Conservation (phyloP, 106 monocot genomes). For the Acorus gramineus region DNA sequence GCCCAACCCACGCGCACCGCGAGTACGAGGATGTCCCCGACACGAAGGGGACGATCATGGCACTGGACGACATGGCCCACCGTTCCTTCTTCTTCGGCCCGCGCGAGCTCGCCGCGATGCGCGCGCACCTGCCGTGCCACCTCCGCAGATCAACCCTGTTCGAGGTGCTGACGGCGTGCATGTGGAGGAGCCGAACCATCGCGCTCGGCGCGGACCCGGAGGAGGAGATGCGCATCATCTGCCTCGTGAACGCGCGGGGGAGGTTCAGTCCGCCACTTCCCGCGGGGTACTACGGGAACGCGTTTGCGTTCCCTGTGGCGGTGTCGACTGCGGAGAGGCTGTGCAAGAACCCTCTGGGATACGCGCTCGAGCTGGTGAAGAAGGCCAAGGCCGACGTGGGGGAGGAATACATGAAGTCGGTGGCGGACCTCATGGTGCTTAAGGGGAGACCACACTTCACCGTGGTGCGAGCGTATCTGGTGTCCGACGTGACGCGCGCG, state of each 20-base stretch:
- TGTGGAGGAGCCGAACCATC: constrained; percentile 37
- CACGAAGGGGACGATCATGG: constrained; percentile 6
- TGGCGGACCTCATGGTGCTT: constrained; percentile 41
- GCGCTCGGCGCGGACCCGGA: constrained; percentile 23
- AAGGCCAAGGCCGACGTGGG: constrained; percentile 20
- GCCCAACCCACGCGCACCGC: constrained; percentile 15
- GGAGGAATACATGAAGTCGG: constrained; percentile 36
- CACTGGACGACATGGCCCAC: constrained; percentile 18
- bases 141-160: constrained; percentile 18
- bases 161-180: constrained; percentile 39
- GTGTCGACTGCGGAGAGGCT: constrained; percentile 23
- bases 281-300: constrained; percentile 46
- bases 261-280: constrained; percentile 17
- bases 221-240: constrained; percentile 34
- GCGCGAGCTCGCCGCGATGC: constrained; percentile 20
- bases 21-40: constrained; percentile 32
- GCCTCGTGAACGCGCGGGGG: constrained; percentile 29
- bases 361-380: constrained; percentile 37
- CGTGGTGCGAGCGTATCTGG: constrained; percentile 18
- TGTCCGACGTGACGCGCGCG: constrained; percentile 33
- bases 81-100: constrained; percentile 41
- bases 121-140: constrained; percentile 13
- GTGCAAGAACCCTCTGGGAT: constrained; percentile 16
- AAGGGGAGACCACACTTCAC: constrained; percentile 31
- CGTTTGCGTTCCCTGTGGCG: constrained; percentile 33